Percentiles rank a stretch among this genome's conserved stretches.
Evolutionary conservation across 768 basidiomycete genomes (phyloP).

Genomic region (Russula foetens): DNA sequence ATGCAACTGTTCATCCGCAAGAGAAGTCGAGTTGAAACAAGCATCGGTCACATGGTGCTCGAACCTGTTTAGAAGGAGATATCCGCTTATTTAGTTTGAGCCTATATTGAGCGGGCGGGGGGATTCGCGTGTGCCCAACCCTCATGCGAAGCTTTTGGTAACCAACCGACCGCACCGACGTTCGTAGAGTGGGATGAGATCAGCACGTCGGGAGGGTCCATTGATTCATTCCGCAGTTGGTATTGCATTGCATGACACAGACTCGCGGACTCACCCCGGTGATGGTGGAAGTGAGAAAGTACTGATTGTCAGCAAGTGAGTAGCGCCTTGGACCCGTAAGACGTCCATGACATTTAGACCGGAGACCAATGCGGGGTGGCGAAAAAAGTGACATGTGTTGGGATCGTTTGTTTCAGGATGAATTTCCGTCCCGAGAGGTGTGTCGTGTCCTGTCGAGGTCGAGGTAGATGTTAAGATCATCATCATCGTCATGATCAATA

Average conservation of each 20-base stretch:
- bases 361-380: not conserved
- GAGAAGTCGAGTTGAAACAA: not conserved
- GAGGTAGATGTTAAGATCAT: no score
- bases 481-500: no score
- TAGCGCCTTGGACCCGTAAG: no score
- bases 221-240: not conserved
- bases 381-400: no score
- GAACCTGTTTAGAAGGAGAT: constrained; percentile 2
- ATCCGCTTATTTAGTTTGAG: constrained; percentile 4
- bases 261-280: not conserved
- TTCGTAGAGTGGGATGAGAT: no score
- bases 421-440: not conserved
- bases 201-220: not conserved
- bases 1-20: not conserved
- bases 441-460: no score
- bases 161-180: no score
- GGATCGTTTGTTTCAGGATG: not conserved
- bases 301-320: not conserved
- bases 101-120: no score
- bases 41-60: not conserved
- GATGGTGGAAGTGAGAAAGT: not conserved
- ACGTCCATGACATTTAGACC: not conserved
- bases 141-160: no score
- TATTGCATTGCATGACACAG: not conserved
- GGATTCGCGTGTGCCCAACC: no score